Percentiles rank a stretch among this genome's conserved stretches.
These are phyloP conservation scores for Epichloe typhina DNA, from an alignment of 2,329 filamentous ascomycete species.

Conservation along the genomic window DNA sequence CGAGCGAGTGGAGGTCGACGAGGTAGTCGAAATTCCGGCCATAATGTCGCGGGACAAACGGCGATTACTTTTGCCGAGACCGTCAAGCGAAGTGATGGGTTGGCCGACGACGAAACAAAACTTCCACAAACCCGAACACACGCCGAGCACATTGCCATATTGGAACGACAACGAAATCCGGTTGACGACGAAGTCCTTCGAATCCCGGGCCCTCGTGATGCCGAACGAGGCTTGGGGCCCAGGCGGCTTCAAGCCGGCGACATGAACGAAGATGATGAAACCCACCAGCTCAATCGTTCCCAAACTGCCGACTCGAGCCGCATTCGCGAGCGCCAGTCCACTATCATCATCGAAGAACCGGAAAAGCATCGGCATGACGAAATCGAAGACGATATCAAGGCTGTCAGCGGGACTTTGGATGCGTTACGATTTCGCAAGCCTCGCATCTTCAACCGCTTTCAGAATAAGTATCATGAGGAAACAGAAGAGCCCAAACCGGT, in stretches of 20 bases:
- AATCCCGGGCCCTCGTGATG: slow-evolving; percentile 85
- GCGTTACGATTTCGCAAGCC: slow-evolving; percentile 32
- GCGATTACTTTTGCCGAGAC: slow-evolving; percentile 57
- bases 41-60: slow-evolving; percentile 10
- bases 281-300: slow-evolving; percentile 12
- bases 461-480: slow-evolving; percentile 26
- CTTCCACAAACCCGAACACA: slow-evolving; percentile 39
- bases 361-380: slow-evolving; percentile 25
- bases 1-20: not conserved
- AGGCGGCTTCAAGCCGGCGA: slow-evolving; percentile 32
- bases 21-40: slow-evolving; percentile 1
- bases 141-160: slow-evolving; percentile 76
- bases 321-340: slow-evolving; percentile 31
- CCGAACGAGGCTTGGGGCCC: slow-evolving; percentile 68
- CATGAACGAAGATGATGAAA: slow-evolving; percentile 23
- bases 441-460: slow-evolving; percentile 23
- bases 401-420: slow-evolving; percentile 25
- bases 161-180: slow-evolving; percentile 70
- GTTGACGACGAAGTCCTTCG: slow-evolving; percentile 63
- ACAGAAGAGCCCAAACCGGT: slow-evolving; percentile 14
- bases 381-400: slow-evolving; percentile 28
- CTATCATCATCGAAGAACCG: slow-evolving; percentile 57
- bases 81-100: slow-evolving; percentile 45
- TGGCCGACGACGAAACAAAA: slow-evolving; percentile 34
- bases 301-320: slow-evolving; percentile 10